Base-by-base conservation (phyloP, 2,329 filamentous ascomycete species). In the Neurospora crassa region DNA sequence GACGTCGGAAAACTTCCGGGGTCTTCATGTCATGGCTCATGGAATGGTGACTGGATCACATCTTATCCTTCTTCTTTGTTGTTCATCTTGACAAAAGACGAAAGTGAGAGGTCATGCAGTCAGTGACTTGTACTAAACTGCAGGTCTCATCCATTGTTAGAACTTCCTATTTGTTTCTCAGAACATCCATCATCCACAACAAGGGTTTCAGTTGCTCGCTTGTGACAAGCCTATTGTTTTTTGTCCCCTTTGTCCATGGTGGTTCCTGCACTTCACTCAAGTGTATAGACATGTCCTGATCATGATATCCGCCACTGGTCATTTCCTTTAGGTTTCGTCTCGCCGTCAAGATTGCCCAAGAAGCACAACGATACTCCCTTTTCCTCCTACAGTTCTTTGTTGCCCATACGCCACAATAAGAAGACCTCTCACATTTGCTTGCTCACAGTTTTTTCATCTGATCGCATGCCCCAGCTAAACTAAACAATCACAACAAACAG, bases 391-490 rank as follows among this genome's bases (percentile, higher is more conserved):
- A 40, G 5, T 18, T 12, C 24, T 29, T 59, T 18, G 53, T 59
- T 34, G 5, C 7, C 11, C 14, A 11, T 16, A 10, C 7, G 7
- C 45, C 45, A 0, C 3, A 3, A 20, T 0, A 1, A 8, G 1
- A 20, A 5, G 40, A 8, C 5, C n/a, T 24, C 45, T 29, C 43
- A 45, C 8, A 14, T 14, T 34, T 59, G 53, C 14, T 34, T 59
- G 53, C 53, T 34, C 16, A 34, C 20, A 59, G 7, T 34, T 5
- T 14, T 34, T 12, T 20, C 47, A 59, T 53, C 47, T 16, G 20
- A 59, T 59, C 24, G 3, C 5, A 59, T 29, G 20, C 6, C 20
- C 45, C 20, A 29, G 18, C 14, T 16, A 59, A 14, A 37, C 7
- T 16, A 34, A 7, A 29, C 29, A 29, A 29, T 5, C 29, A 29